Conservation (phyloP, 371 early-diverging fungal genomes). For the Circinella umbellata region DNA sequence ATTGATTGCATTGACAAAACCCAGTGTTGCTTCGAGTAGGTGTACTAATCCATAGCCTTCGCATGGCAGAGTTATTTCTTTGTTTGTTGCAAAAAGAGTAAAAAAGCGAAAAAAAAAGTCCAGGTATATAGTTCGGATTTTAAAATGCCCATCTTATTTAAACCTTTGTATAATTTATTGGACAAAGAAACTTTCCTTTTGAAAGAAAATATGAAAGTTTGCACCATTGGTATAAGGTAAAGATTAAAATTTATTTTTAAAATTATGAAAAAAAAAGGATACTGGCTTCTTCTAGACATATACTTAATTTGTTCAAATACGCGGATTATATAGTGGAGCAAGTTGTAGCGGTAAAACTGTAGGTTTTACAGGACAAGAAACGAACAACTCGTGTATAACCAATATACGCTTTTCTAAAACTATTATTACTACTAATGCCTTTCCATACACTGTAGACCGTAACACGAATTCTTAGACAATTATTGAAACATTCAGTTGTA, state of each 20-base stretch:
- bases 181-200: too few species aligned
- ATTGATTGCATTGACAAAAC: not conserved
- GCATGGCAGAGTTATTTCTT: not conserved
- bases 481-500: conserved; percentile 65
- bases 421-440: not conserved
- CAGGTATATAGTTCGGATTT: too few species aligned
- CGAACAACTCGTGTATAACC: too few species aligned
- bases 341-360: conserved; percentile 74
- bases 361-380: conserved; percentile 13
- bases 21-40: not conserved
- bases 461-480: conserved; percentile 57
- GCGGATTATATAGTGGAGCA: conserved; percentile 46
- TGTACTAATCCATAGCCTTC: conserved; percentile 2
- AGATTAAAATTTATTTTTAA: not conserved
- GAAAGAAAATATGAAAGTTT: conserved; percentile 11
- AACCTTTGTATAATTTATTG: too few species aligned
- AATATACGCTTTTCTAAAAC: not conserved
- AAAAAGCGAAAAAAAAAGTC: too few species aligned
- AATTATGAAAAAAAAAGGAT: too few species aligned
- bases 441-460: conserved; percentile 55
- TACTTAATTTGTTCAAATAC: not conserved
- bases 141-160: too few species aligned
- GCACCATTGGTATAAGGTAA: conserved; percentile 36
- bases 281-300: too few species aligned
- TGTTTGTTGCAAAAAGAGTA: not conserved